phyloP scores from a whole-genome alignment of 192 early-diverging fungal species.

The Entrophospora sp. region DNA sequence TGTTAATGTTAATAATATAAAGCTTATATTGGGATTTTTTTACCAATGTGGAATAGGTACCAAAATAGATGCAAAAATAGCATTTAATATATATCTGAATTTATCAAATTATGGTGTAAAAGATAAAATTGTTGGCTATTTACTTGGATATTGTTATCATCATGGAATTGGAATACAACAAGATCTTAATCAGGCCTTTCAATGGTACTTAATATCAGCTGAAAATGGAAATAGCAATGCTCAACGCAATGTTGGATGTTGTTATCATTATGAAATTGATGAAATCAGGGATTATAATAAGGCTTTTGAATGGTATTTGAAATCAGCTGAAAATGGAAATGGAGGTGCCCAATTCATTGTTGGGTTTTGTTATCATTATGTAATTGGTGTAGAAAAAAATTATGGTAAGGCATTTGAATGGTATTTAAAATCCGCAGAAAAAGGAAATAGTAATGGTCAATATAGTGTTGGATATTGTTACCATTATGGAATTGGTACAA shows the following conservation, averaged over 20 bases:
- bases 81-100: no score
- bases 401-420: conserved; percentile 25
- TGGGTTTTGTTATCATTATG: conserved; percentile 45
- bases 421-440: conserved; percentile 28
- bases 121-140: no score
- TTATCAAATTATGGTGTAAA: no score
- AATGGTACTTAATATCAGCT: conserved; percentile 11
- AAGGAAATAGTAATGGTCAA: conserved; percentile 27
- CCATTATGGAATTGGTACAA: conserved; percentile 25
- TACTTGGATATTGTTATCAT: not conserved
- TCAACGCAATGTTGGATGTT: conserved; percentile 66
- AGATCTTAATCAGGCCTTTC: not conserved
- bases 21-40: no score
- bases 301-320: conserved; percentile 56
- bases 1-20: no score
- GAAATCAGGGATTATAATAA: conserved; percentile 49
- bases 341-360: conserved; percentile 74
- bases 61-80: no score
- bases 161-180: conserved; percentile 6
- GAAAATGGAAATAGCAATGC: conserved; percentile 7
- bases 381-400: conserved; percentile 18
- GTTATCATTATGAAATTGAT: conserved; percentile 71
- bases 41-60: no score
- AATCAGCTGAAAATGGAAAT: conserved; percentile 49
- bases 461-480: conserved; percentile 30